Evolutionary conservation across 495 filamentous ascomycete genomes (phyloP).

Genomic region (Aspergillus avenaceus): DNA sequence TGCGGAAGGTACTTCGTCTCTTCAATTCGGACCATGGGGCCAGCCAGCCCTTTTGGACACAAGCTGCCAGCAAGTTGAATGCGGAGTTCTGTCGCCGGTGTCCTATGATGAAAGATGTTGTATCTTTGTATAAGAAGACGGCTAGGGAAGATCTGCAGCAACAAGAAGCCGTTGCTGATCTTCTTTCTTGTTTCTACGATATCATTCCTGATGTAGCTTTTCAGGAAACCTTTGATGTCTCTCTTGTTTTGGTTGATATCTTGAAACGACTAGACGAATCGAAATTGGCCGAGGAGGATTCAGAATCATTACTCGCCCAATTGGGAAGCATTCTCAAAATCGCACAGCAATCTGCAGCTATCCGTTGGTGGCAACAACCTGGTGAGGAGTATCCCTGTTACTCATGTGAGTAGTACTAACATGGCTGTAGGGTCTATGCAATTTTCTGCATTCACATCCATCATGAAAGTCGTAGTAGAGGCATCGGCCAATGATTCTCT

Average conservation of each 20-base stretch:
- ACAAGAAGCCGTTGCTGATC: slow-evolving; percentile 68
- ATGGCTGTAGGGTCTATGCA: slow-evolving; percentile 32
- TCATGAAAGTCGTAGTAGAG: slow-evolving; percentile 37
- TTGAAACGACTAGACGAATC: slow-evolving; percentile 48
- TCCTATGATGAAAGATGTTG: slow-evolving; percentile 72
- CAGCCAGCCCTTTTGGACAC: slow-evolving; percentile 55
- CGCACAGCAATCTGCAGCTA: slow-evolving; percentile 68
- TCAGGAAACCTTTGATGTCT: slow-evolving; percentile 82
- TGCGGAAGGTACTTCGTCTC: slow-evolving; percentile 50
- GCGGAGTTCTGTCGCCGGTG: slow-evolving; percentile 74
- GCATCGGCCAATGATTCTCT: slow-evolving; percentile 33
- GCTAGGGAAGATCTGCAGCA: slow-evolving; percentile 66
- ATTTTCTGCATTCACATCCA: slow-evolving; percentile 44
- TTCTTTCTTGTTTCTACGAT: slow-evolving; percentile 77
- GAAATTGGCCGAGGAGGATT: slow-evolving; percentile 30
- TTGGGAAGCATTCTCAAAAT: slow-evolving; percentile 73
- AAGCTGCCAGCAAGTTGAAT: slow-evolving; percentile 58
- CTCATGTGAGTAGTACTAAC: background rate
- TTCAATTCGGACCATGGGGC: slow-evolving; percentile 36
- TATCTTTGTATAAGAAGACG: slow-evolving; percentile 62
- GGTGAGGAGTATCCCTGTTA: slow-evolving; percentile 27
- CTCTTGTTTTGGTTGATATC: slow-evolving; percentile 62
- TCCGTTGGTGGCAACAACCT: slow-evolving; percentile 76
- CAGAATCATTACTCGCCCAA: slow-evolving; percentile 58
- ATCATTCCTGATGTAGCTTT: slow-evolving; percentile 75